phyloP scores from a whole-genome alignment of 257 asterid genomes.

The Solanum commersonii region DNA sequence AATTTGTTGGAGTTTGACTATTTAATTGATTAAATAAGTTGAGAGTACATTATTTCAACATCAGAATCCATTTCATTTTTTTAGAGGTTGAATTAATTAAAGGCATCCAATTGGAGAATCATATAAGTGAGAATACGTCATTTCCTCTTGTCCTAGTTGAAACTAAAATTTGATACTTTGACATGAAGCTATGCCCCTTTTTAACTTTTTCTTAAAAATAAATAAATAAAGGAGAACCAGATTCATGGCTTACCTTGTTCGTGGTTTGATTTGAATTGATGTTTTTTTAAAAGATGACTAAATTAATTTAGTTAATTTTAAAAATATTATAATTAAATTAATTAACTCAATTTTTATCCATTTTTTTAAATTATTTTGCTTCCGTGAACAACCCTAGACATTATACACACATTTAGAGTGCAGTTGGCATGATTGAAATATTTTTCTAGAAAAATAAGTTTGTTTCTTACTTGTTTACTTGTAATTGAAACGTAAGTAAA shows the following conservation, averaged over 20 bases:
- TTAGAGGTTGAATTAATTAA: background rate
- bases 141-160: background rate
- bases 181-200: background rate
- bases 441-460: background rate
- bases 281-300: too few species aligned
- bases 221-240: background rate
- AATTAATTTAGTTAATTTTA: background rate
- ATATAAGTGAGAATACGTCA: slow-evolving; percentile 8
- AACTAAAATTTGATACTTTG: background rate
- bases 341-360: too few species aligned
- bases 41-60: background rate
- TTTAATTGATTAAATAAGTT: background rate
- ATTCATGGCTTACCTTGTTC: background rate
- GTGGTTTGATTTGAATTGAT: background rate
- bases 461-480: background rate
- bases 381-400: background rate
- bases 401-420: background rate
- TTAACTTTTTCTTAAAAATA: background rate
- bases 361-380: too few species aligned
- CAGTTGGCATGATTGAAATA: background rate
- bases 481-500: background rate
- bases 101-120: background rate
- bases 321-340: background rate
- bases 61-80: slow-evolving; percentile 21
- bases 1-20: background rate